Conservation (phyloP, 2,329 filamentous ascomycete genomes). For the Colletotrichum cordylinicola region DNA sequence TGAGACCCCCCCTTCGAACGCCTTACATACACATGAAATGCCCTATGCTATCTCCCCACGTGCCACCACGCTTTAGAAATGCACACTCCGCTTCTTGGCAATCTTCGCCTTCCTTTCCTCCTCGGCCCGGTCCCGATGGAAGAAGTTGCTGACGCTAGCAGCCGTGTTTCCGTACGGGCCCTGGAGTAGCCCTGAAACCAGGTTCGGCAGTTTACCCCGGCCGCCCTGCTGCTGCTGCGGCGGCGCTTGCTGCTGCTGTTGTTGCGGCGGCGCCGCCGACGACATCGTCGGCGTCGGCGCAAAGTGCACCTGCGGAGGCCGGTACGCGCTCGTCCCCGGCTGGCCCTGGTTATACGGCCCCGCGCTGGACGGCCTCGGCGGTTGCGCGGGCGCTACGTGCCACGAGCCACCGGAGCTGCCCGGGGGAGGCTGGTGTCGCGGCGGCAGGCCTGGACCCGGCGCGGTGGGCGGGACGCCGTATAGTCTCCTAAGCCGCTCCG, state of each 20-base stretch:
- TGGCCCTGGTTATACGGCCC: slow-evolving; percentile 12
- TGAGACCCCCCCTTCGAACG: background rate
- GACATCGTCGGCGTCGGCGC: background rate
- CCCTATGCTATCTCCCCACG: too few relatives aligned
- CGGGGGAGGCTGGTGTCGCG: slow-evolving; percentile 20
- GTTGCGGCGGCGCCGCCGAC: slow-evolving; percentile 15
- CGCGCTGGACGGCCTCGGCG: slow-evolving; percentile 16
- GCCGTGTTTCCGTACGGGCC: slow-evolving; percentile 41
- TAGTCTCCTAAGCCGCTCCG: slow-evolving; percentile 74
- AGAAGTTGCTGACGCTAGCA: slow-evolving; percentile 53
- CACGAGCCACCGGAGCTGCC: background rate
- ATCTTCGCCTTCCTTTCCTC: slow-evolving; percentile 43
- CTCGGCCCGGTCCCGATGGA: slow-evolving; percentile 40
- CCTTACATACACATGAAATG: background rate
- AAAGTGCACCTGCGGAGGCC: slow-evolving; percentile 30
- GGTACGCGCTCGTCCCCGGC: background rate
- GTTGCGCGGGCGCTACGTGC: slow-evolving; percentile 20
- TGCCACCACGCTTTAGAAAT: slow-evolving; percentile 40
- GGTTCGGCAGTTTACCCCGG: slow-evolving; percentile 27
- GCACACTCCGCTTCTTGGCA: slow-evolving; percentile 54
- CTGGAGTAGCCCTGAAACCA: slow-evolving; percentile 33
- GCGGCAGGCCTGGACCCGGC: slow-evolving; percentile 40
- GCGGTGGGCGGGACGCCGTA: slow-evolving; percentile 60
- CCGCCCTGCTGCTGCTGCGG: slow-evolving; percentile 26
- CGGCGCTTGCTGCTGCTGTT: slow-evolving; percentile 21